Conservation (phyloP, 768 basidiomycete genomes). For the Phallus indusiatus region DNA sequence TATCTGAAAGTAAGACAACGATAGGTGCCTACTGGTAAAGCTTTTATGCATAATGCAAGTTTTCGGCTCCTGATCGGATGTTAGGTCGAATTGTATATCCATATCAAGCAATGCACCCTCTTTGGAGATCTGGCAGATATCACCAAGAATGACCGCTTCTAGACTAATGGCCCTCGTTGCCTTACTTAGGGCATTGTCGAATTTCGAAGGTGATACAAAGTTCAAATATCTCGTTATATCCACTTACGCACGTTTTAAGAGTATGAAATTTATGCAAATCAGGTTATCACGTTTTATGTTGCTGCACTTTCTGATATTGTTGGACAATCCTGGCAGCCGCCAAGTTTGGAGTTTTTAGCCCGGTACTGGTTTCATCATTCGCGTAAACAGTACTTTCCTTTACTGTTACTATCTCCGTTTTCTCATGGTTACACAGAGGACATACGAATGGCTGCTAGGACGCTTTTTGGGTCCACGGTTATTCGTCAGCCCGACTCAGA, state of each 20-base stretch:
- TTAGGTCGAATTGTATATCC: constrained; percentile 13
- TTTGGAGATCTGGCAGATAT: constrained; percentile 60
- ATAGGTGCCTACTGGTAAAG: constrained; percentile 43
- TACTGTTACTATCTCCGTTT: not conserved
- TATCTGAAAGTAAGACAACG: constrained; percentile 27
- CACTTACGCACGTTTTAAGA: constrained; percentile 33
- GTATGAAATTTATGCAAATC: constrained; percentile 55
- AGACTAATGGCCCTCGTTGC: constrained; percentile 59
- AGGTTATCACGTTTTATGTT: constrained; percentile 74
- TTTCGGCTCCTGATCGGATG: not conserved
- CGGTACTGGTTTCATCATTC: constrained; percentile 67
- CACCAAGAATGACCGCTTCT: constrained; percentile 57
- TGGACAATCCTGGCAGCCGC: constrained; percentile 51
- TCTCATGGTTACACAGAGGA: constrained; percentile 39
- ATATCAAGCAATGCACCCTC: constrained; percentile 23
- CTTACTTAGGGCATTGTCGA: constrained; percentile 60
- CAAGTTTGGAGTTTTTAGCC: constrained; percentile 67
- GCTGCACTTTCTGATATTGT: constrained; percentile 56
- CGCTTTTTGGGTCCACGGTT: constrained; percentile 71
- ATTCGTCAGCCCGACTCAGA: constrained; percentile 60
- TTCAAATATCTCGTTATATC: not conserved
- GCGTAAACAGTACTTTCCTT: constrained; percentile 33
- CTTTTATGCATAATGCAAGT: not conserved
- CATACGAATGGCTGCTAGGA: constrained; percentile 63
- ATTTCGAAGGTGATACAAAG: constrained; percentile 50